These are phyloP conservation scores for Annulohypoxylon truncatum DNA, from an alignment of 2,329 filamentous ascomycete genomes.

Conservation along the genomic window DNA sequence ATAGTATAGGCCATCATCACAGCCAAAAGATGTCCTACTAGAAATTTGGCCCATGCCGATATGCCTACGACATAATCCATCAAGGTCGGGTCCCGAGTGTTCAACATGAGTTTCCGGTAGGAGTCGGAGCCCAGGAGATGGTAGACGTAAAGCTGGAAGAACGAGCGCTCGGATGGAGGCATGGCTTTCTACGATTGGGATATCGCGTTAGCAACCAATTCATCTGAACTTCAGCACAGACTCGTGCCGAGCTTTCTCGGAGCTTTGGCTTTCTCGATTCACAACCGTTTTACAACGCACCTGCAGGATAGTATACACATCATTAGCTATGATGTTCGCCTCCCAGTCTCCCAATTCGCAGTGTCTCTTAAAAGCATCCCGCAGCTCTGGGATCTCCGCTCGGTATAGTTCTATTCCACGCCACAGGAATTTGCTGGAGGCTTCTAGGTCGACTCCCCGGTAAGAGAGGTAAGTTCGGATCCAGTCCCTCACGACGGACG, in stretches of 20 bases:
- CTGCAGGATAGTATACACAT: slow-evolving; percentile 33
- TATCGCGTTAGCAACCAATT: not conserved
- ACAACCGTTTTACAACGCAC: slow-evolving; percentile 11
- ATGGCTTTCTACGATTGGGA: not conserved
- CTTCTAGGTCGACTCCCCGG: not conserved
- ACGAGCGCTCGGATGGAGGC: not conserved
- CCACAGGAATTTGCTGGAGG: not conserved
- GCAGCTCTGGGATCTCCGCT: not conserved
- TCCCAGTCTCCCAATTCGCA: slow-evolving; percentile 35
- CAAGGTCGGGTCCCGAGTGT: not conserved
- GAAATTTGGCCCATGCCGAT: not conserved
- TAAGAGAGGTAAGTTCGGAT: not conserved
- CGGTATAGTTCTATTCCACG: not conserved
- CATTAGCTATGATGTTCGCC: slow-evolving; percentile 32
- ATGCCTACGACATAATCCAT: not conserved
- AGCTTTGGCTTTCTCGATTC: not conserved
- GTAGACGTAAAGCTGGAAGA: not conserved
- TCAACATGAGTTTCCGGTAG: not conserved
- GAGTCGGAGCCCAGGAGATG: not conserved
- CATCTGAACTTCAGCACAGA: not conserved
- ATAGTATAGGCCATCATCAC: not conserved
- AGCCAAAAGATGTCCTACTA: not conserved
- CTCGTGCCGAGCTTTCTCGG: not conserved
- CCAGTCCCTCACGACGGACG: not conserved
- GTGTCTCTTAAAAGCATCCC: slow-evolving; percentile 18